Conservation (phyloP, 1,284 basidiomycete genomes). For the Mixia osmundae region DNA sequence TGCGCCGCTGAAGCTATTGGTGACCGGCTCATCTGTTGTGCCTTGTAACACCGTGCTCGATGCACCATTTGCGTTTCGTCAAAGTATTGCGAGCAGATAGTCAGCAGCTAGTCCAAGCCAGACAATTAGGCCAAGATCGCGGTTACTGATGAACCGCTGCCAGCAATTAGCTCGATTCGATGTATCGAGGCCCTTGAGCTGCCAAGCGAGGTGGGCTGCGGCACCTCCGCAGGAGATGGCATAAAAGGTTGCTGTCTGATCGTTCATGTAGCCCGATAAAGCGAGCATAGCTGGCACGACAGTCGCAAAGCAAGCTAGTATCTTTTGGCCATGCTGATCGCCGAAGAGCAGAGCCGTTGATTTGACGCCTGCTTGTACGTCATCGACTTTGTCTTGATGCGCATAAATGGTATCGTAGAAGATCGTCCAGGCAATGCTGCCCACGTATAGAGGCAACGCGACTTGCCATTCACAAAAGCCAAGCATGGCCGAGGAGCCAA, state of each 20-base stretch:
- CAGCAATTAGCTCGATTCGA: slow-evolving; percentile 40
- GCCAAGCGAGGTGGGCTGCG: slow-evolving; percentile 51
- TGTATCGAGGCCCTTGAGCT: slow-evolving; percentile 37
- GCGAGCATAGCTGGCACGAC: slow-evolving; percentile 51
- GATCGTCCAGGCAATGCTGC: slow-evolving; percentile 77
- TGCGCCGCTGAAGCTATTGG: no score
- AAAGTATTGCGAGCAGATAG: slow-evolving; percentile 27
- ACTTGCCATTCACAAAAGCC: slow-evolving; percentile 60
- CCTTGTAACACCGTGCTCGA: no score
- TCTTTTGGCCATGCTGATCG: slow-evolving; percentile 43
- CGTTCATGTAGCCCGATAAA: slow-evolving; percentile 53
- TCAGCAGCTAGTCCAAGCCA: slow-evolving; percentile 64
- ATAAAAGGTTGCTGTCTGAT: slow-evolving; percentile 55
- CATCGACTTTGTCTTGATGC: slow-evolving; percentile 93
- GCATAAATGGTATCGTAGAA: slow-evolving; percentile 97
- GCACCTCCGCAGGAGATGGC: slow-evolving; percentile 43
- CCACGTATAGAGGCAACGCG: slow-evolving; percentile 68
- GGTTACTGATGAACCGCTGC: slow-evolving; percentile 70
- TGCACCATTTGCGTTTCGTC: background rate
- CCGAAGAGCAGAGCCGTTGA: slow-evolving; percentile 85
- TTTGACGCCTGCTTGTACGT: slow-evolving; percentile 66
- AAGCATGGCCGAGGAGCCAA: slow-evolving; percentile 87
- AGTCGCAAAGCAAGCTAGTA: slow-evolving; percentile 49
- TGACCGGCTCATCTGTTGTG: no score
- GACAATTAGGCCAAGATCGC: slow-evolving; percentile 67